Evolutionary conservation across 768 basidiomycete species (phyloP).

Genomic region (Leccinum boreale): DNA sequence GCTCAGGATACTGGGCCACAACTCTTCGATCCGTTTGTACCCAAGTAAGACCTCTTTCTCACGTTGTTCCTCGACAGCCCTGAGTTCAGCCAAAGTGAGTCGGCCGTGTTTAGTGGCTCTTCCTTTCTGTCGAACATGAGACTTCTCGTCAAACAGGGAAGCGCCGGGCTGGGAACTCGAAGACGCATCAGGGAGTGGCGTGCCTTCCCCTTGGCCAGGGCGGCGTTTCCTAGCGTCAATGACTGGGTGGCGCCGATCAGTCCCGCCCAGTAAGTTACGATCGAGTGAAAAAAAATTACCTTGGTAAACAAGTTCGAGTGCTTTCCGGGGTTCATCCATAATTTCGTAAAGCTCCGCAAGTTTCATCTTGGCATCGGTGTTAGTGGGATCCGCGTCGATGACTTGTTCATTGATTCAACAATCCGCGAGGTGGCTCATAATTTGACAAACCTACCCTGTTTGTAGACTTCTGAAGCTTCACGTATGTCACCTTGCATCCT

Average conservation of each 20-base stretch:
- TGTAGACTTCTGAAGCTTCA: constrained; percentile 80
- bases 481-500: constrained; percentile 70
- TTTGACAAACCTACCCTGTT: constrained; percentile 54
- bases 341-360: constrained; percentile 90
- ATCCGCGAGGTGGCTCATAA: neutral
- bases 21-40: constrained; percentile 55
- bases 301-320: constrained; percentile 63
- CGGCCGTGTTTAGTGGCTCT: constrained; percentile 34
- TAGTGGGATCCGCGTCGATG: constrained; percentile 64
- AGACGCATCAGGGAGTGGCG: constrained; percentile 10
- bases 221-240: constrained; percentile 60
- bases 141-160: constrained; percentile 66
- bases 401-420: constrained; percentile 46
- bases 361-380: constrained; percentile 84
- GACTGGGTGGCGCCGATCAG: constrained; percentile 38
- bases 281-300: constrained; percentile 40
- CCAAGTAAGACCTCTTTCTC: constrained; percentile 62
- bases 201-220: constrained; percentile 24
- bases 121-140: constrained; percentile 35
- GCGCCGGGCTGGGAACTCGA: constrained; percentile 29
- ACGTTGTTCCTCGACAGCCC: constrained; percentile 60
- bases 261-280: constrained; percentile 60
- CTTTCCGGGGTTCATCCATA: constrained; percentile 72
- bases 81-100: constrained; percentile 56
- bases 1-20: constrained; percentile 56